Base-by-base conservation (phyloP, 1,139 yeast species). In the Taphrina populina region DNA sequence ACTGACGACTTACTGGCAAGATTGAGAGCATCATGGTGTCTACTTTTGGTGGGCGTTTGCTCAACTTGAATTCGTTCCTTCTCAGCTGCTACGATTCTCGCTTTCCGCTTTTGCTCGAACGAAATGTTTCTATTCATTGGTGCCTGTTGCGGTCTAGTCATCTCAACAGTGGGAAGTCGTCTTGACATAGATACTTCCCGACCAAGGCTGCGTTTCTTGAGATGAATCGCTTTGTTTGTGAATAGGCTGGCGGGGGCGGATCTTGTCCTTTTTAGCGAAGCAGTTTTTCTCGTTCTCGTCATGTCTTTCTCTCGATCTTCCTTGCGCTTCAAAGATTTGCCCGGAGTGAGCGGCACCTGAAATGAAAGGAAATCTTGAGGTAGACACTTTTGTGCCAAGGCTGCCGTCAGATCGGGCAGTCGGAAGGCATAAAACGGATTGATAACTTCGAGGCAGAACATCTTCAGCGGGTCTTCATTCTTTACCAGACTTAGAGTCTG, bases 181-280 rank as follows among this genome's bases (percentile, higher is more conserved):
- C 39, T 49, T 8, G 39, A 29, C 54, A 49, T 49, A n/a, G 46
- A 37, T 3, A 49, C 40, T 17, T 49, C 54, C n/a, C 54, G 32
- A 13, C 54, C 54, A 1, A 49, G 46, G 23, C 33, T 49, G 2
- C 46, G 37, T 19, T 49, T 49, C 32, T 39, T 49, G 33, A 24
- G 23, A 10, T 21, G 44, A 26, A 36, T 26, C 24, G 33, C 19
- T 19, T 36, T 47, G 11, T 30, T 40, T 10, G 46, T 29, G 11
- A 49, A 33, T 15, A 49, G 30, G 17, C 33, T 39, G n/a, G 54
- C 54, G 5, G 54, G 54, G 17, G 54, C 54, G 17, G 54, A 49
- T 13, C 13, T 17, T 11, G 46, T 39, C 15, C 54, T 30, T 19
- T 49, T 49, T 17, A 49, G 20, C n/a, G 46, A n/a, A 5, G 39